Base-by-base conservation (phyloP, 352 stramenopile genomes). In the Phytopythium helicoides region DNA sequence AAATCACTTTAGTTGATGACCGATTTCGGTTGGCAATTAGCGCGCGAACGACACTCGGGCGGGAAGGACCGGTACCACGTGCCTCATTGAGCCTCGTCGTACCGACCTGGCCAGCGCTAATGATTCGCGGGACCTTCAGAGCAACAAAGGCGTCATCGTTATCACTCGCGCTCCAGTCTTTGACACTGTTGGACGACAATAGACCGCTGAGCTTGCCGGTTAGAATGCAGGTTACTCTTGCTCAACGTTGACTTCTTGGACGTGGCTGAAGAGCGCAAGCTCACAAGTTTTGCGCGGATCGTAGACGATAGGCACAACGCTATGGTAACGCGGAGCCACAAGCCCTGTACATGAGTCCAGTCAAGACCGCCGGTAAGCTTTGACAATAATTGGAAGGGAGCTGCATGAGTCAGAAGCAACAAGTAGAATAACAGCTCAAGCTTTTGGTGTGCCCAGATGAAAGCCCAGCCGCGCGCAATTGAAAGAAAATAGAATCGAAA, bases 401-500 rank as follows among this genome's bases (percentile, higher is more conserved):
- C 48, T 2, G 35, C 39, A 41, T 57, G 55, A 7, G 47, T 57
- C n/a, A 46, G n/a, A 11, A 62, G 31, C 14, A 62, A 18, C 37
- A 57, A n/a, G n/a, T 62, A 62, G 25, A 37, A 47, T 14, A 56
- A n/a, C n/a, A 62, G 8, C 40, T 62, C 47, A 6, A 50, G 46
- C 23, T 51, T 62, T 23, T 51, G 54, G 35, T n/a, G 25, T 12
- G 26, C 18, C 45, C 44, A 54, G 9, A 48, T 25, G 8, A 21
- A 33, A 15, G 7, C 7, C 31, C 21, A 36, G 0, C 45, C 45
- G 10, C 34, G 34, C 48, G 54, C 49, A 8, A 73, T 68, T 10
- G 47, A 36, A 33, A 74, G 35, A 38, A 70, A 78, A 37, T 69
- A 72, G 57, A 76, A 78, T 23, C 68, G 49, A 25, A 63, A 63